Evolutionary conservation across 345 rosid species (phyloP).

Genomic region (Tarenaya hassleriana): DNA sequence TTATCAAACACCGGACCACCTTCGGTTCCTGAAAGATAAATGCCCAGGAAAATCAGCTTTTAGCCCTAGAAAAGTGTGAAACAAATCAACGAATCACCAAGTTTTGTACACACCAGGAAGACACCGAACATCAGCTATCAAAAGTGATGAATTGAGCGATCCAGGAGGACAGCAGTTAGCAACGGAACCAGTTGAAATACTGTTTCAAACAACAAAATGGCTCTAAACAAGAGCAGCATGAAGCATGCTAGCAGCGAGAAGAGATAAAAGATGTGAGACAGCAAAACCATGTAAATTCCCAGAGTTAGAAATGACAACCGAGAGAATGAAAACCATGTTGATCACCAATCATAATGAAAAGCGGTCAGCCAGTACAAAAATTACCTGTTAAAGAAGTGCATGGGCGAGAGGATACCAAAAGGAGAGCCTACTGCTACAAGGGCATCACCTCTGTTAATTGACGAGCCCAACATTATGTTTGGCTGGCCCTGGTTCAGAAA

Average conservation of each 20-base stretch:
- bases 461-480: slow-evolving; percentile 31
- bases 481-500: slow-evolving; percentile 49
- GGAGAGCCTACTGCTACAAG: slow-evolving; percentile 89
- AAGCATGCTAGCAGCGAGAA: slow-evolving; percentile 9
- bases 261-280: neutral
- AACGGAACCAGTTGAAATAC: slow-evolving; percentile 74
- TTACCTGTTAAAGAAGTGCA: slow-evolving; percentile 89
- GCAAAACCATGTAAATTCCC: slow-evolving; percentile 3
- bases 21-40: slow-evolving; percentile 64
- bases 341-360: slow-evolving; percentile 3
- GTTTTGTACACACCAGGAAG: slow-evolving; percentile 68
- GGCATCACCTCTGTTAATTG: slow-evolving; percentile 53
- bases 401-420: slow-evolving; percentile 80
- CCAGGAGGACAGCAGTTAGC: slow-evolving; percentile 68
- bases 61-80: slow-evolving; percentile 13
- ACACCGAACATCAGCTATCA: slow-evolving; percentile 93
- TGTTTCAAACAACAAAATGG: slow-evolving; percentile 35
- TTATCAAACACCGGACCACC: slow-evolving; percentile 78
- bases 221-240: slow-evolving; percentile 11
- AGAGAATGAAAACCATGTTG: slow-evolving; percentile 1
- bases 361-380: slow-evolving; percentile 6
- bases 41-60: slow-evolving; percentile 18
- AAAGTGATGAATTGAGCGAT: slow-evolving; percentile 47
- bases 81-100: slow-evolving; percentile 18
- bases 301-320: slow-evolving; percentile 8